These are phyloP conservation scores for Scheffersomyces stipitis DNA, from an alignment of 805 yeast genomes.

Conservation along the genomic window DNA sequence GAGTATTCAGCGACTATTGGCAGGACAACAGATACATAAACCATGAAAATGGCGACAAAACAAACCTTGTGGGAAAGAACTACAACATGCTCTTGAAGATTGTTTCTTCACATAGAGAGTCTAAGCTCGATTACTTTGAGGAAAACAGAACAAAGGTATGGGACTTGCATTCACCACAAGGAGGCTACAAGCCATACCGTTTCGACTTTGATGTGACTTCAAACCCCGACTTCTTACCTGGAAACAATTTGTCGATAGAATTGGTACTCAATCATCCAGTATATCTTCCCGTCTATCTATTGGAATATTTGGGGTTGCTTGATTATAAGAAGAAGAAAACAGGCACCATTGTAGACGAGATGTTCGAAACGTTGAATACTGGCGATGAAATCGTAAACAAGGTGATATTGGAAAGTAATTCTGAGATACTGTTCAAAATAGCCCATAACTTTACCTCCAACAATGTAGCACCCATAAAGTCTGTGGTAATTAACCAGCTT, in stretches of 20 bases:
- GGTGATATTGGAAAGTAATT: constrained; percentile 2
- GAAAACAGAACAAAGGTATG: constrained; percentile 20
- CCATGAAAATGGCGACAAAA: constrained; percentile 14
- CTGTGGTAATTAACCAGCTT: constrained; percentile 22
- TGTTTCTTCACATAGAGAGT: constrained; percentile 6
- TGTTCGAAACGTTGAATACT: constrained; percentile 7
- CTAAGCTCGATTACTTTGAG: constrained; percentile 18
- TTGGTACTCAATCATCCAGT: constrained; percentile 27
- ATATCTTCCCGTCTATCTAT: constrained; percentile 24
- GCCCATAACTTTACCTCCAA: constrained; percentile 13
- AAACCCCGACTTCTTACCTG: constrained; percentile 4
- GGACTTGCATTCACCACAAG: constrained; percentile 12
- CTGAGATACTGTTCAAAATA: constrained; percentile 7
- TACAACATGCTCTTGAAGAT: constrained; percentile 24
- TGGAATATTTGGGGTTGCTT: constrained; percentile 30
- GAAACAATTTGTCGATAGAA: constrained; percentile 23
- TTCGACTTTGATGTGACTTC: constrained; percentile 15
- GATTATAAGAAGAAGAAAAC: constrained; percentile 2
- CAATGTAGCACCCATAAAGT: constrained; percentile 19
- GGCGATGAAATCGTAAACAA: constrained; percentile 3
- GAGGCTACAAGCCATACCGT: constrained; percentile 13
- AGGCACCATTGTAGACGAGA: constrained; percentile 1
- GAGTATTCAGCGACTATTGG: constrained; percentile 39
- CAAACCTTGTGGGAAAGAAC: constrained; percentile 12
- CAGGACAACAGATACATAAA: constrained; percentile 28